Evolutionary conservation across 345 rosid species (phyloP).

Genomic region (Cardamine resedifolia): DNA sequence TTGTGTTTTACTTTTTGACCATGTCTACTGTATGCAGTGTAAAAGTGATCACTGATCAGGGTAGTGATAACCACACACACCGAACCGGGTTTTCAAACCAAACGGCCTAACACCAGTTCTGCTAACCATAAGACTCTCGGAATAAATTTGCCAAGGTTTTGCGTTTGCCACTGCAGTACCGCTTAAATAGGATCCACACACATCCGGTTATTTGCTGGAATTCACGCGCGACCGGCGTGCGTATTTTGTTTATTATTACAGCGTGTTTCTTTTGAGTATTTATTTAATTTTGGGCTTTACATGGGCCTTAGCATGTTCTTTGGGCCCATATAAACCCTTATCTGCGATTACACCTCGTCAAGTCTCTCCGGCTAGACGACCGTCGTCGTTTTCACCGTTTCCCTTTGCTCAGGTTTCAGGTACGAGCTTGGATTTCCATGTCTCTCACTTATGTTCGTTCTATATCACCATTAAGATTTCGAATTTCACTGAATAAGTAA

Average conservation of each 20-base stretch:
- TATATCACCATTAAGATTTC: background rate
- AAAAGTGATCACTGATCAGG: too few relatives aligned
- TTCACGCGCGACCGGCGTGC: background rate
- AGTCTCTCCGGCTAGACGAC: background rate
- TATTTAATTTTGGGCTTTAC: background rate
- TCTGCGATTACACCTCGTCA: background rate
- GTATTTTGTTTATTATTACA: background rate
- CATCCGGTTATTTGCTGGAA: too few relatives aligned
- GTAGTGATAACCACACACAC: too few relatives aligned
- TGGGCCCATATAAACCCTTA: background rate
- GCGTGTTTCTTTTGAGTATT: background rate
- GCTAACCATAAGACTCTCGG: background rate
- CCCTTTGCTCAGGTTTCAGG: conserved; percentile 12
- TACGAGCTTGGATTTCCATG: background rate
- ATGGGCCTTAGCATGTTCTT: background rate
- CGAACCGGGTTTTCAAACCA: too few relatives aligned
- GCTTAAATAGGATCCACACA: too few relatives aligned
- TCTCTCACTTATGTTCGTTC: background rate
- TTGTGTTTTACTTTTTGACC: too few relatives aligned
- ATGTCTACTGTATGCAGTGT: too few relatives aligned
- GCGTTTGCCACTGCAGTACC: too few relatives aligned
- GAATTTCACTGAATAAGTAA: background rate
- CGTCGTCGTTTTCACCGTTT: conserved; percentile 5
- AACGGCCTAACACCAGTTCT: too few relatives aligned
- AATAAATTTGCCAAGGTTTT: too few relatives aligned